Evolutionary conservation across 2,329 filamentous ascomycete genomes (phyloP).

Genomic region (Calonectria montana): DNA sequence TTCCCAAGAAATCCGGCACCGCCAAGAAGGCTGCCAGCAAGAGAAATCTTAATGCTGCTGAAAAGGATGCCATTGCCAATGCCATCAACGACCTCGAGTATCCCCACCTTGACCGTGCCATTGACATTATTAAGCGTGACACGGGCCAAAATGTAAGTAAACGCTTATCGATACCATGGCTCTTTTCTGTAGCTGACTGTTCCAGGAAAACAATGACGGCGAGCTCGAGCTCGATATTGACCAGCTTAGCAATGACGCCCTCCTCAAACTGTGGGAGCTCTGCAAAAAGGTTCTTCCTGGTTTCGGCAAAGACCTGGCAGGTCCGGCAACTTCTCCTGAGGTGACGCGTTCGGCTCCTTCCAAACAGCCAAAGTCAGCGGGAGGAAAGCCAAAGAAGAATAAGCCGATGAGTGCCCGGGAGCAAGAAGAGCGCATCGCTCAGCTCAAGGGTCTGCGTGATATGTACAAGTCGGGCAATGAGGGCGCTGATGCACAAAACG

Average conservation of each 20-base stretch:
- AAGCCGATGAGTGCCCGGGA: constrained; percentile 80
- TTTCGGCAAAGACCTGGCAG: constrained; percentile 51
- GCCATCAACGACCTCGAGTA: constrained; percentile 86
- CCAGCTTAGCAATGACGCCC: constrained; percentile 65
- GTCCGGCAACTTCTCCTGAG: constrained; percentile 45
- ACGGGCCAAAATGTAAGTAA: constrained; percentile 77
- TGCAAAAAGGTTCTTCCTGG: constrained; percentile 56
- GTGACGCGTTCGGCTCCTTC: constrained; percentile 41
- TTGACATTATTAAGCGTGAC: constrained; percentile 91
- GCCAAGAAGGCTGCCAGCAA: constrained; percentile 59
- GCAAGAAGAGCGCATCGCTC: constrained; percentile 73
- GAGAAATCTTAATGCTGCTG: constrained; percentile 74
- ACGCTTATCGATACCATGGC: neutral
- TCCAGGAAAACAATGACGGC: constrained; percentile 68
- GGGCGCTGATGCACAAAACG: constrained; percentile 40
- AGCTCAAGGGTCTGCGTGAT: constrained; percentile 66
- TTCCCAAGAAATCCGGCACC: constrained; percentile 50
- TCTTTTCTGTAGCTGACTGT: neutral
- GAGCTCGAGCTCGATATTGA: constrained; percentile 72
- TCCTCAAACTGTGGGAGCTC: constrained; percentile 62
- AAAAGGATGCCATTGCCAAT: constrained; percentile 92
- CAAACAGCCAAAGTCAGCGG: constrained; percentile 46
- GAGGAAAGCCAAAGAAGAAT: constrained; percentile 73
- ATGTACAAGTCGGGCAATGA: constrained; percentile 52
- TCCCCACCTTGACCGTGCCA: constrained; percentile 80